Base-by-base conservation (phyloP, 108 stramenopile genomes). In the Skeletonema tropicum region DNA sequence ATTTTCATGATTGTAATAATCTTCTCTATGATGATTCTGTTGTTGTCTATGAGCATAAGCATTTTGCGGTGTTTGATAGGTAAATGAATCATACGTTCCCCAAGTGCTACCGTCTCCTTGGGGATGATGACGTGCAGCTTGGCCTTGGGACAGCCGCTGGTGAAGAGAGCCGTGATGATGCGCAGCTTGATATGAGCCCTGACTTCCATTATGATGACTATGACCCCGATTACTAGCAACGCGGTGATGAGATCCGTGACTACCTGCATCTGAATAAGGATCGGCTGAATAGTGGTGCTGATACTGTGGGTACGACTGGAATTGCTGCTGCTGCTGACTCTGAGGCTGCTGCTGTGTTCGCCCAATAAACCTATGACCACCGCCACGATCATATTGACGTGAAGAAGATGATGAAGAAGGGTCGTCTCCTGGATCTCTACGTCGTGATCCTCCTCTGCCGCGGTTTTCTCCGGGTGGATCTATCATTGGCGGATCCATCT, bases 221-320 rank as follows among this genome's bases (percentile, higher is more conserved):
- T 67, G 39, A 26, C 36, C 38, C 9, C 39, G 45, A 6, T 21
- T 19, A 2, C 3, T 48, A 29, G 26, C 26, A 29, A 29, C 26
- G 19, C 46, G 66, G 45, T 67, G 46, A 49, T 67, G 66, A 29
- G 66, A 67, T 23, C 49, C 66, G 25, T 67, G 66, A 32, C 66
- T 67, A 29, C 46, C 66, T 26, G 46, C 66, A 67, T 67, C 66
- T 42, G 45, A 46, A 52, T 67, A 67, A 2, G 66, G 66, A 52
- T 67, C 66, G n/a, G 66, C 11, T 7, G 52, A 55, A 55, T 55
- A 55, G 19, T 45, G 15, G 3, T 45, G 42, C 3, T 3, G 42
- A 45, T n/a, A 15, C 15, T 45, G 42, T 5, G 42, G 42, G 4
- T 45, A 3, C 3, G 19, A 17, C 21, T 23, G 52, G 23, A 21